Evolutionary conservation across 768 basidiomycete genomes (phyloP).

Genomic region (Boletus reticulatus): DNA sequence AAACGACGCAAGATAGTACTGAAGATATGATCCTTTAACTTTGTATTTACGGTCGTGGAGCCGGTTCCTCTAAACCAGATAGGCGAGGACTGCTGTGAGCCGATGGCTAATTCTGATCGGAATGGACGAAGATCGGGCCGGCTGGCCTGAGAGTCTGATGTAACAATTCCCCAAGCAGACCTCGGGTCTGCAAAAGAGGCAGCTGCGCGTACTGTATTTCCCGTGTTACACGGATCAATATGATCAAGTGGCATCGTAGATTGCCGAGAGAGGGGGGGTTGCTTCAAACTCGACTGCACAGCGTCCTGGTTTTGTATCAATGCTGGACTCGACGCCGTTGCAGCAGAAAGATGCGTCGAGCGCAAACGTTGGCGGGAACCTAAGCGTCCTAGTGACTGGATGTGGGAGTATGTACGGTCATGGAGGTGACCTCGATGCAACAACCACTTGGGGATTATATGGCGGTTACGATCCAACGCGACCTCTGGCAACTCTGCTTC

Average conservation of each 20-base stretch:
- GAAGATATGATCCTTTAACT: constrained; percentile 94
- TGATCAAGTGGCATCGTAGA: constrained; percentile 37
- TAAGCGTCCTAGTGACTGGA: constrained; percentile 29
- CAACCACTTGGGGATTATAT: constrained; percentile 95
- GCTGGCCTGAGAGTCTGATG: constrained; percentile 23
- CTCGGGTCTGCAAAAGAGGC: constrained; percentile 25
- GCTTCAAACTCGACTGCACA: constrained; percentile 23
- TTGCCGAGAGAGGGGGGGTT: constrained; percentile 44
- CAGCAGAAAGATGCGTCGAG: constrained; percentile 44
- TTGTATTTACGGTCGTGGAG: constrained; percentile 91
- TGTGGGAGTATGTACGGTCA: constrained; percentile 49
- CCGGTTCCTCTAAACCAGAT: constrained; percentile 86
- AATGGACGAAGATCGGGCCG: constrained; percentile 39
- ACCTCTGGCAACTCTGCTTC: constrained; percentile 95
- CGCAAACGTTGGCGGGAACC: constrained; percentile 37
- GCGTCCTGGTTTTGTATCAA: constrained; percentile 40
- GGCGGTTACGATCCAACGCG: constrained; percentile 86
- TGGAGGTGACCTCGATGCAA: constrained; percentile 49
- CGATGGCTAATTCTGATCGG: constrained; percentile 38
- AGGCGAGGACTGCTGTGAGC: constrained; percentile 33
- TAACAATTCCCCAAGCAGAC: constrained; percentile 13
- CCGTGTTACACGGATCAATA: constrained; percentile 46
- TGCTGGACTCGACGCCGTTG: constrained; percentile 71
- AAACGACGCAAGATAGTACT: constrained; percentile 80
- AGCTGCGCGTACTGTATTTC: constrained; percentile 28